Conservation (phyloP, 192 early-diverging fungal genomes). For the Backusella parvicylindrica region DNA sequence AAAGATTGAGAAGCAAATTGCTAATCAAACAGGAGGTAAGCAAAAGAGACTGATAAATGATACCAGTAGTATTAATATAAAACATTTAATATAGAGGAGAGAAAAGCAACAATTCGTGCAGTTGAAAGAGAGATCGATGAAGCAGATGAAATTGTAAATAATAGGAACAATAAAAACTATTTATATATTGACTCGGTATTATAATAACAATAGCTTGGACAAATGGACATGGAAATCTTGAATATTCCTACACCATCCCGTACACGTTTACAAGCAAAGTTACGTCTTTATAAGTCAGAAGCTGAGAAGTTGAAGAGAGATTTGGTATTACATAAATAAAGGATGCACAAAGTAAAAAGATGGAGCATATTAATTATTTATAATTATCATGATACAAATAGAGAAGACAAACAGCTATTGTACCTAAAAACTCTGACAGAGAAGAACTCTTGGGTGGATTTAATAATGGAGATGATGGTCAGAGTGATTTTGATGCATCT, state of each 20-base stretch:
- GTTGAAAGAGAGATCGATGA: slow-evolving; percentile 85
- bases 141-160: slow-evolving; percentile 81
- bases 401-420: slow-evolving; percentile 44
- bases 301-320: slow-evolving; percentile 78
- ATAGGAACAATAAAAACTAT: neutral
- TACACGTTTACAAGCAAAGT: slow-evolving; percentile 61
- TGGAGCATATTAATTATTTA: neutral
- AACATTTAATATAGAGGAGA: slow-evolving; percentile 71
- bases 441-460: slow-evolving; percentile 58
- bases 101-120: slow-evolving; percentile 72
- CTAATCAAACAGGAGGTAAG: slow-evolving; percentile 58
- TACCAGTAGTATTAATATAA: too few relatives aligned
- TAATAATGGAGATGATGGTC: slow-evolving; percentile 24
- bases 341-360: neutral
- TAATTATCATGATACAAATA: slow-evolving; percentile 16
- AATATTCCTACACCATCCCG: slow-evolving; percentile 63
- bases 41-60: neutral
- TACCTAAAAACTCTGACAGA: slow-evolving; percentile 45
- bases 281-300: slow-evolving; percentile 75
- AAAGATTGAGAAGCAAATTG: slow-evolving; percentile 57
- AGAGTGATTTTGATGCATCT: slow-evolving; percentile 49
- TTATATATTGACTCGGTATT: neutral
- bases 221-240: slow-evolving; percentile 92
- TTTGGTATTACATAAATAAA: slow-evolving; percentile 46
- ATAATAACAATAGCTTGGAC: slow-evolving; percentile 57